These are phyloP conservation scores for Pulveroboletus sp. DNA, from an alignment of 768 basidiomycete genomes.

Conservation along the genomic window DNA sequence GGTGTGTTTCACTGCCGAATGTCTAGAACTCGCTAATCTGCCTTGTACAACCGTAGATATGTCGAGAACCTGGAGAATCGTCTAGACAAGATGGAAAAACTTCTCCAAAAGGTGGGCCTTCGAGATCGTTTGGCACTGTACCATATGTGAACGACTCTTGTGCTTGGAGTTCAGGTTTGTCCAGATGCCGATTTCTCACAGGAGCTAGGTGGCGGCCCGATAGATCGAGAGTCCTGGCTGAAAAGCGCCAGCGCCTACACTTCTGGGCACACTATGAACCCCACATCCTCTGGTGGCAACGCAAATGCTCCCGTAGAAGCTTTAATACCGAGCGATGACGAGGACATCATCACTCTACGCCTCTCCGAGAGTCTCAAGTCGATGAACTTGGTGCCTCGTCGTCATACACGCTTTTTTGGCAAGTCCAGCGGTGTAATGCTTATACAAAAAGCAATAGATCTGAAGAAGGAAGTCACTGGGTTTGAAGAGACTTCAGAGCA, in stretches of 20 bases:
- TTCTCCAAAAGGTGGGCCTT: slow-evolving; percentile 45
- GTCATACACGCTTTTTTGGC: slow-evolving; percentile 31
- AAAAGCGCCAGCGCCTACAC: slow-evolving; percentile 11
- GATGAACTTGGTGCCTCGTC: slow-evolving; percentile 11
- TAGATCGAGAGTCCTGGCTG: slow-evolving; percentile 38
- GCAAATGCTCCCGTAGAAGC: slow-evolving; percentile 14
- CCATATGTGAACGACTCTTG: slow-evolving; percentile 1
- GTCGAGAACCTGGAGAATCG: slow-evolving; percentile 59
- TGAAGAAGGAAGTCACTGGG: slow-evolving; percentile 56
- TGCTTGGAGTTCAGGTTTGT: slow-evolving; percentile 44
- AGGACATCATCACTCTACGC: slow-evolving; percentile 18
- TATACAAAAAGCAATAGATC: slow-evolving; percentile 46
- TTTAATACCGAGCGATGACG: slow-evolving; percentile 26
- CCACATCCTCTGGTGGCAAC: not conserved
- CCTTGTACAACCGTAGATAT: slow-evolving; percentile 37
- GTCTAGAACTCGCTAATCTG: not conserved
- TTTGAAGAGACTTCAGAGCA: slow-evolving; percentile 16
- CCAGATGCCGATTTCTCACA: slow-evolving; percentile 59
- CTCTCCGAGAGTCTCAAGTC: slow-evolving; percentile 24
- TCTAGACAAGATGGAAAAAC: slow-evolving; percentile 59
- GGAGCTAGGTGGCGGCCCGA: slow-evolving; percentile 44
- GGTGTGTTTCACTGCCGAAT: slow-evolving; percentile 15
- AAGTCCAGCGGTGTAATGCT: slow-evolving; percentile 42
- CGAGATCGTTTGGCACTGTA: not conserved
- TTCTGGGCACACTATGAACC: slow-evolving; percentile 11